Evolutionary conservation across 1,284 basidiomycete species (phyloP), one percentile per base, ranked within the genome.

Genomic region (Trametes pubescens): DNA sequence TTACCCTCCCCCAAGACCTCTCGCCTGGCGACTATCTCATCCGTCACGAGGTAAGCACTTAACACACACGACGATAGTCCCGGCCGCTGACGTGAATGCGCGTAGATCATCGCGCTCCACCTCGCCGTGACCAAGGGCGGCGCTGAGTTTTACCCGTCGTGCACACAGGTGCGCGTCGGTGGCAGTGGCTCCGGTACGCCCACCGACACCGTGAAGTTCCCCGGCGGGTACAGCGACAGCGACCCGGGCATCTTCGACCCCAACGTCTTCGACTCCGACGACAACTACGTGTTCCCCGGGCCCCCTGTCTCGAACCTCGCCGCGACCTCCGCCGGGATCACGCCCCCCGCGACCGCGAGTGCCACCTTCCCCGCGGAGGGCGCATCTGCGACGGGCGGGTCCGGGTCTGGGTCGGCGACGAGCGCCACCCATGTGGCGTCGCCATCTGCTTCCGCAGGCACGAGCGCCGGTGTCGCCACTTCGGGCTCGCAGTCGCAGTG

Each of bases 131-230:
- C 71, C 3, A 2, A 60, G 3, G 85, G 85, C 11, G 86, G 86
- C 21, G 90, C 88, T 14, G 90, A 92, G 75, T 91, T 90, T 78
- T 92, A 92, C 73, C 86, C 86, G 0, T 84, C 82, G n/a, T 92
- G 90, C 72, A 75, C 84, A 6, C 91, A 92, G 72, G 71, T 92
- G 63, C 79, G 69, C 26, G 77, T 92, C 43, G 80, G 81, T 3
- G 89, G 88, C 24, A 81, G 73, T 18, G 86, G 83, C 37, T 73
- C 65, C 0, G 82, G 87, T 2, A 48, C 35, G 22, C 64, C 66
- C 1, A 73, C 73, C 68, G 83, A 86, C 62, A 81, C 85, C 40
- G 88, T 88, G 18, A 76, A 71, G 14, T 80, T 92, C 66, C 90
- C 90, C 2, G 90, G 90, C 11, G 86, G 84, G 2, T 92, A 92